Percentiles rank a stretch among this genome's conserved stretches.
Evolutionary conservation across 495 filamentous ascomycete species (phyloP).

Genomic region (Aspergillus biplanus): DNA sequence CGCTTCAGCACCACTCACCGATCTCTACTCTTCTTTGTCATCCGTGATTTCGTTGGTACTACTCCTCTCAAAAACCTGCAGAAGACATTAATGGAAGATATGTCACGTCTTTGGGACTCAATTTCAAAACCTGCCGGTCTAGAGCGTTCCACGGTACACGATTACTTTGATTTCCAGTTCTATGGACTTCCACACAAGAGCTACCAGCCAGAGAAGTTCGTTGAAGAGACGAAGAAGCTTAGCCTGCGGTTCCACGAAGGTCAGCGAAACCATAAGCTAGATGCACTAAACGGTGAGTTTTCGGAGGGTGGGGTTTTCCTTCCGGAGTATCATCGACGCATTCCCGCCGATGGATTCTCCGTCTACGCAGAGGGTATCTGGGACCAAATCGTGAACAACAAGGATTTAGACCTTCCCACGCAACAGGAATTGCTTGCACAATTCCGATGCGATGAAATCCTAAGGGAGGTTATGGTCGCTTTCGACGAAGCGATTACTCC

Average conservation of each 20-base stretch:
- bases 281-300: conserved; percentile 61
- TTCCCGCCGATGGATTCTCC: conserved; percentile 93
- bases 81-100: conserved; percentile 85
- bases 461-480: conserved; percentile 76
- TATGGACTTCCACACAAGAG: conserved; percentile 95
- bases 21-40: conserved; percentile 96
- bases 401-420: conserved; percentile 93
- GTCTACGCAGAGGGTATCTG: conserved; percentile 91
- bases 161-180: conserved; percentile 99
- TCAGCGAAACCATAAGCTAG: conserved; percentile 64
- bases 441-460: conserved; percentile 96
- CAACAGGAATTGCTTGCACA: conserved; percentile 97
- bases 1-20: conserved; percentile 75
- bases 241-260: conserved; percentile 81
- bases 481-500: conserved; percentile 84
- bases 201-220: conserved; percentile 91
- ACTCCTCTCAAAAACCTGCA: conserved; percentile 88
- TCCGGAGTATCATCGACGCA: conserved; percentile 91
- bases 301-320: conserved; percentile 82
- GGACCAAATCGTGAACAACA: conserved; percentile 98
- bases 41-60: conserved; percentile 90
- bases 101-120: conserved; percentile 87
- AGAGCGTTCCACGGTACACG: conserved; percentile 85
- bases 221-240: conserved; percentile 76
- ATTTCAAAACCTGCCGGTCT: conserved; percentile 88